These are phyloP conservation scores for Acacia confusa DNA, from an alignment of 306 rosid genomes.

Conservation along the genomic window DNA sequence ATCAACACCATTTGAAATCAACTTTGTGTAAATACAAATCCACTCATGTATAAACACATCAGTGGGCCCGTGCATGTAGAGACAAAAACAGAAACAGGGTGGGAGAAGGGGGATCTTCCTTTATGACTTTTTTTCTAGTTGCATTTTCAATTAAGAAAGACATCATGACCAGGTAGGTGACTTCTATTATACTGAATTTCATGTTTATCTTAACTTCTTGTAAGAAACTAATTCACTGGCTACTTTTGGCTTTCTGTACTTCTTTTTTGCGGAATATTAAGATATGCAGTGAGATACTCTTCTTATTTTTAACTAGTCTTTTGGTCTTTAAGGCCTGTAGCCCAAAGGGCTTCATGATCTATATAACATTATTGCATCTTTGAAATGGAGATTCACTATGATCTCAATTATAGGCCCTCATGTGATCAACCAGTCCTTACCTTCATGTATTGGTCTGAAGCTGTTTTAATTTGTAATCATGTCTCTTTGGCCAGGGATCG, in stretches of 20 bases:
- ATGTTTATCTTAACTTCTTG: not conserved
- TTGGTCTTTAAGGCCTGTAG: slow-evolving; percentile 1
- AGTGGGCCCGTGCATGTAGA: not conserved
- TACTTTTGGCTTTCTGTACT: not conserved
- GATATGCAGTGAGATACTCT: not conserved
- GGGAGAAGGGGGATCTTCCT: not conserved
- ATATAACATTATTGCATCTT: not conserved
- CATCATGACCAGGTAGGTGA: slow-evolving; percentile 2
- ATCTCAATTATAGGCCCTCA: not conserved
- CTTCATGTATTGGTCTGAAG: not conserved
- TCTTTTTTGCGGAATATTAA: not conserved
- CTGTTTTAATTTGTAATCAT: not conserved
- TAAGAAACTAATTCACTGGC: not conserved
- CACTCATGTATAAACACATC: not conserved
- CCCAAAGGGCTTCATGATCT: not conserved
- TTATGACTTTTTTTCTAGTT: not conserved
- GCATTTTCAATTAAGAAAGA: slow-evolving; percentile 7
- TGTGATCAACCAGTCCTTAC: not conserved
- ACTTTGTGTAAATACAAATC: slow-evolving; percentile 1
- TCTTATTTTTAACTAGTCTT: not conserved
- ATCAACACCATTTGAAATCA: not conserved
- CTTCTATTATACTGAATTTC: not conserved
- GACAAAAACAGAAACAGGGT: not conserved
- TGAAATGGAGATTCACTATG: slow-evolving; percentile 2
- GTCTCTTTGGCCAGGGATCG: not conserved